Evolutionary conservation across 176 grass and related monocot species (phyloP), one percentile per base, ranked within the genome.

Genomic region (Dendrocalamus sinicus): DNA sequence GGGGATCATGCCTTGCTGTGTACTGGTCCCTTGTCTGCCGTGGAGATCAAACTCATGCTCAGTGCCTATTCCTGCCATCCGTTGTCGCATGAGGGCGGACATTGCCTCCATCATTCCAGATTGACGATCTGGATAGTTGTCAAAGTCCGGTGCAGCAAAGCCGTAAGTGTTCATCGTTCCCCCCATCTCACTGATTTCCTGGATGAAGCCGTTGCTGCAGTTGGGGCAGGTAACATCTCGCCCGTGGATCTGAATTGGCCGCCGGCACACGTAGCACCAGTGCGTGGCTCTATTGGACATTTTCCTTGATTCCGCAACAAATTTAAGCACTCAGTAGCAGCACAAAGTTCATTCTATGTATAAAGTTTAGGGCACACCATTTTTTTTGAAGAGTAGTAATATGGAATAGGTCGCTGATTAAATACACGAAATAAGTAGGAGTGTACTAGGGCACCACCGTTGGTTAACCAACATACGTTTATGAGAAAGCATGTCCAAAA

Each of bases 261-360:
- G 72, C 75, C 45, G 71, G 77, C 91, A 93, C 45, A 75, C 82
- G 43, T 91, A 91, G 72, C 86, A 93, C 91, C 91, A 93, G 13
- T 93, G 88, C 26, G 91, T 93, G 59, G 78, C 90, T 79, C 85
- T 63, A 74, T 75, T 93, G 9, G 88, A 90, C 91, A 93, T 91
- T 28, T 75, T 73, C n/a, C 9, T 69, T 75, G 55, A 4, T n/a
- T 61, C 84, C 62, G 48, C 8, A 28, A 48, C 52, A 30, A 64
- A 48, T n/a, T n/a, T 17, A 17, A 59, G 40, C 5, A 45, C 50
- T 23, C 66, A 64, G 70, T 39, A 73, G 9, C 67, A 63, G 23
- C 17, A 14, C 16, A 76, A 40, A 54, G 32, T 16, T 46, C 39
- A 40, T 35, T 54, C 15, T 76, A 37, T 63, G 53, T 37, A 77